phyloP scores from a whole-genome alignment of 768 basidiomycete species.

The Symmetrospora coprosmae region DNA sequence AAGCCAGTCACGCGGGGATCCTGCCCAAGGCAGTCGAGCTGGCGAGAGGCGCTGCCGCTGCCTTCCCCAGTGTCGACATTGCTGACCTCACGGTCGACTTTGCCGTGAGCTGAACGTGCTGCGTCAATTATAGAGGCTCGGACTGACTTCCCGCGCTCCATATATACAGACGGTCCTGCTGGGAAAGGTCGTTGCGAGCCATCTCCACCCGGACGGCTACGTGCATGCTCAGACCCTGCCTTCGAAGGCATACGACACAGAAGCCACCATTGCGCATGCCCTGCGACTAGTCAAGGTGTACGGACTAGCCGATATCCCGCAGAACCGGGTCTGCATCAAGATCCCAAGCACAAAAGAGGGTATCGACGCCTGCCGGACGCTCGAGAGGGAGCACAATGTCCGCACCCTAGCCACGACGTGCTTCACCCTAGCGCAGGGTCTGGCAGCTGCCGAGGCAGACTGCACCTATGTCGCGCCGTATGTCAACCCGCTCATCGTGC shows the following conservation, averaged over 20 bases:
- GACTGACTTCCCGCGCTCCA: background rate
- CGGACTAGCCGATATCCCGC: slow-evolving; percentile 17
- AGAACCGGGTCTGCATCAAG: slow-evolving; percentile 32
- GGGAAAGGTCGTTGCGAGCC: slow-evolving; percentile 21
- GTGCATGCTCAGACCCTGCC: slow-evolving; percentile 29
- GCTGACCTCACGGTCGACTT: slow-evolving; percentile 29
- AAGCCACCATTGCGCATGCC: slow-evolving; percentile 28
- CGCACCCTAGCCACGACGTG: slow-evolving; percentile 31
- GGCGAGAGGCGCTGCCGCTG: slow-evolving; percentile 10
- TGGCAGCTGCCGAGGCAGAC: slow-evolving; percentile 29
- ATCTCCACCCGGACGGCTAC: slow-evolving; percentile 9
- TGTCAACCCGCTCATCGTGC: slow-evolving; percentile 29
- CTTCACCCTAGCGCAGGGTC: slow-evolving; percentile 29
- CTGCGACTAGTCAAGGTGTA: slow-evolving; percentile 26
- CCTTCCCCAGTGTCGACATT: slow-evolving; percentile 6
- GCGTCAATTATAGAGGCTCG: background rate
- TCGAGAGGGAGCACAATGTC: slow-evolving; percentile 27
- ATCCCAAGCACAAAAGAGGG: slow-evolving; percentile 32
- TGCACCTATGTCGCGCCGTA: slow-evolving; percentile 30
- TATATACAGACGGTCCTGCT: slow-evolving; percentile 26
- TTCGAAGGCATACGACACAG: slow-evolving; percentile 17
- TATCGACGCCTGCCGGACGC: slow-evolving; percentile 27
- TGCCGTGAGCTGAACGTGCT: slow-evolving; percentile 22
- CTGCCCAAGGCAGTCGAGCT: slow-evolving; percentile 21
- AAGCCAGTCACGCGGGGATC: slow-evolving; percentile 19